phyloP scores from a whole-genome alignment of 2,329 filamentous ascomycete species.

The Colletotrichum tamarilloi region DNA sequence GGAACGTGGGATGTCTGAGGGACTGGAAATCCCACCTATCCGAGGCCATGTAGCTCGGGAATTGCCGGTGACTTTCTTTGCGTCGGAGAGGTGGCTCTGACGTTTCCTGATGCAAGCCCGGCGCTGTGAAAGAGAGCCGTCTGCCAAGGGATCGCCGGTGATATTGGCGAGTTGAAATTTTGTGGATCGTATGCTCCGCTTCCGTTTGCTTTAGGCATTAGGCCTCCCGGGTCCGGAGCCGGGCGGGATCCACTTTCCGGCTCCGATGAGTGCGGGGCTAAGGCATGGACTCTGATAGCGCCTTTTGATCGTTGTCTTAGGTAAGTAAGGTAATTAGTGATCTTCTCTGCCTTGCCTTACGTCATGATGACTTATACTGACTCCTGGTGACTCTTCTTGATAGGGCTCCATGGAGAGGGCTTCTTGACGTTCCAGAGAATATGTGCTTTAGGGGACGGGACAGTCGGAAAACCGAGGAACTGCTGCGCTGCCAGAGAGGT shows the following conservation, averaged over 20 bases:
- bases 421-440: background rate
- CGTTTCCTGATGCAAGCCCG: background rate
- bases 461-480: background rate
- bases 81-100: background rate
- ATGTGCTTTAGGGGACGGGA: background rate
- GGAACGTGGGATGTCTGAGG: background rate
- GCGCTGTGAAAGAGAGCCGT: background rate
- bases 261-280: background rate
- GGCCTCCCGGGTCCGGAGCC: background rate
- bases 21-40: slow-evolving; percentile 12
- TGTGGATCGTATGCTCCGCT: background rate
- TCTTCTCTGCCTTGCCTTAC: background rate
- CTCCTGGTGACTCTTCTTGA: background rate
- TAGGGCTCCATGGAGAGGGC: background rate
- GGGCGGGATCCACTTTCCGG: background rate
- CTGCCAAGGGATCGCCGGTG: background rate
- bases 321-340: background rate
- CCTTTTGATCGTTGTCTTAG: no score
- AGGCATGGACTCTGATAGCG: background rate
- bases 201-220: background rate
- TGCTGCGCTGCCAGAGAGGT: background rate
- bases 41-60: background rate
- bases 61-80: background rate
- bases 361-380: background rate
- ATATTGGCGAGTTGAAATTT: background rate